Evolutionary conservation across 2,329 filamentous ascomycete species (phyloP).

Genomic region (Venturia asperata): DNA sequence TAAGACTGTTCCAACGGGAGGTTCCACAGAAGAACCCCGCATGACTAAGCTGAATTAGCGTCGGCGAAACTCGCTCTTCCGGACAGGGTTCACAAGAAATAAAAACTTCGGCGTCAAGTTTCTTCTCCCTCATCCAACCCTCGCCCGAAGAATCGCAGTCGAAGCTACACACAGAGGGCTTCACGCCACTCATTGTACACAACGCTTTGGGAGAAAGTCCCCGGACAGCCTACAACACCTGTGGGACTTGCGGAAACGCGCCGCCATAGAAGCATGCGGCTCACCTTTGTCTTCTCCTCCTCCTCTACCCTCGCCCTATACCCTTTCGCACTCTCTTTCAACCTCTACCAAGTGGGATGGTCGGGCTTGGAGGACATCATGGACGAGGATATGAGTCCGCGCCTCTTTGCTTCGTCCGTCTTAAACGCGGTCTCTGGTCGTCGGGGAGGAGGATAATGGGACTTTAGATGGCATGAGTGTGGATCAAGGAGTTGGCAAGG

Average conservation of each 20-base stretch:
- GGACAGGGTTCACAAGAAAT: too few species aligned
- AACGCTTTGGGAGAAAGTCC: conserved; percentile 50
- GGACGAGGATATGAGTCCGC: conserved; percentile 24
- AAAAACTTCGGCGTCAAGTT: too few species aligned
- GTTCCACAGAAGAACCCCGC: too few species aligned
- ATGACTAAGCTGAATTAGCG: too few species aligned
- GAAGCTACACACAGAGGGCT: conserved; percentile 19
- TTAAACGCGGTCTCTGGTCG: background rate
- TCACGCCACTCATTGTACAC: conserved; percentile 7
- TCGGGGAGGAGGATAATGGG: conserved; percentile 30
- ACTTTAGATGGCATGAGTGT: conserved; percentile 29
- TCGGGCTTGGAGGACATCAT: conserved; percentile 3
- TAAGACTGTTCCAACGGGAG: too few species aligned
- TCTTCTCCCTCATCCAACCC: conserved; percentile 11
- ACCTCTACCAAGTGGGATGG: conserved; percentile 23
- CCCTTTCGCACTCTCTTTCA: conserved; percentile 43
- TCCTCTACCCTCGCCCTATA: conserved; percentile 46
- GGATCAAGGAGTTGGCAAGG: conserved; percentile 47
- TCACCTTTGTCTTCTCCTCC: conserved; percentile 56
- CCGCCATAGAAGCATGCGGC: conserved; percentile 83
- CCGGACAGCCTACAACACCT: conserved; percentile 65
- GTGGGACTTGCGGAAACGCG: conserved; percentile 81
- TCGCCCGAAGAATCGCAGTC: conserved; percentile 21
- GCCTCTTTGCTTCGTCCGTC: conserved; percentile 8
- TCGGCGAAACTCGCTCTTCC: too few species aligned